These are phyloP conservation scores for Geotrichum aggregatum DNA, from an alignment of 1,139 yeast species.

Conservation along the genomic window DNA sequence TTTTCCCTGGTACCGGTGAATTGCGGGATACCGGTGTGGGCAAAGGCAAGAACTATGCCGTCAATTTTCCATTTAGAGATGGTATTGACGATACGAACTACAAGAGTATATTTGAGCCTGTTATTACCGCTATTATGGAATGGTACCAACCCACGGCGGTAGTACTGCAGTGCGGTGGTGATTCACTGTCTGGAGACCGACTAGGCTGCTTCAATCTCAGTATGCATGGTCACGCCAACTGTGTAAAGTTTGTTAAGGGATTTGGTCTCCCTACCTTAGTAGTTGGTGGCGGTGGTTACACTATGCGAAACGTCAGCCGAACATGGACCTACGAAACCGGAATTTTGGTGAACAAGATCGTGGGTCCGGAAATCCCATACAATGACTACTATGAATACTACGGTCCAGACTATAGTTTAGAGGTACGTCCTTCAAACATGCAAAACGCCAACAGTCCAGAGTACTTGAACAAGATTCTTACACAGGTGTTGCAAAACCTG, in stretches of 20 bases:
- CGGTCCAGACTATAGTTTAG: constrained; percentile 83
- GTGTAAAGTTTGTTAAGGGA: constrained; percentile 82
- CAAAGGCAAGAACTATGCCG: constrained; percentile 79
- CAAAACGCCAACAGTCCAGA: constrained; percentile 94
- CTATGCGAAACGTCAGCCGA: constrained; percentile 93
- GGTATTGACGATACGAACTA: constrained; percentile 90
- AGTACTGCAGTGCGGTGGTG: constrained; percentile 83
- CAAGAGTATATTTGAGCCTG: constrained; percentile 82
- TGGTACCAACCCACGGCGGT: constrained; percentile 94
- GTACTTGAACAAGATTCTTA: constrained; percentile 77
- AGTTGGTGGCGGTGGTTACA: constrained; percentile 97
- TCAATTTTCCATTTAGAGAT: constrained; percentile 85
- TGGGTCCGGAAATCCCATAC: constrained; percentile 70
- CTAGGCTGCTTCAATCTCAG: constrained; percentile 88
- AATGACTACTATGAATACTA: constrained; percentile 95
- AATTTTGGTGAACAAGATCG: constrained; percentile 69
- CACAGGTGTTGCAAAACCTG: constrained; percentile 71
- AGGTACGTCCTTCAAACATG: constrained; percentile 94
- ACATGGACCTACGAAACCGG: constrained; percentile 97
- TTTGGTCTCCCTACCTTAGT: constrained; percentile 88
- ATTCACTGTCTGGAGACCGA: constrained; percentile 85
- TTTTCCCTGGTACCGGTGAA: constrained; percentile 95
- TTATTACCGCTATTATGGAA: constrained; percentile 73
- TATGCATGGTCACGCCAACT: constrained; percentile 92
- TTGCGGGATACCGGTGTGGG: constrained; percentile 85